Base-by-base conservation (phyloP, 169 alveolate genomes). In the Toxoplasma gondii region DNA sequence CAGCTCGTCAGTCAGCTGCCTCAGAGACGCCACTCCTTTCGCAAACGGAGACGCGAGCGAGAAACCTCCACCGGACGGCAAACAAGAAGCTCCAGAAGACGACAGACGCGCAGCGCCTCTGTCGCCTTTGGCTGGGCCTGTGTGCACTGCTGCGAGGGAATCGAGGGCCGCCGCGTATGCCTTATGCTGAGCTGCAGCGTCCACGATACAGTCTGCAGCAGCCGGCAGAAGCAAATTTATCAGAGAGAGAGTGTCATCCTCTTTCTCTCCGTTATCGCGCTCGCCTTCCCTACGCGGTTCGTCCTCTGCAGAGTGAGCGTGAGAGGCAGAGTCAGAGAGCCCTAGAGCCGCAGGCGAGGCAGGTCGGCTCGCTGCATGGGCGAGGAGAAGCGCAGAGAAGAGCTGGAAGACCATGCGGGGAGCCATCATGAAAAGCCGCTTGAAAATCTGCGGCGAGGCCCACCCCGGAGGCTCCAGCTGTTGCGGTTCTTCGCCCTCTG, bases 181-280 rank as follows among this genome's bases (percentile, higher is more conserved):
- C 45, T 31, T 41, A 78, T 78, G 44, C 39, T 12, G 45, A 19
- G 39, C 1, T 4, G 45, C 86, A 0, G 41, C n/a, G 9, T 82
- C 90, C 41, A 82, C 67, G 69, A 82, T 5, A 24, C 67, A 43
- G 41, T 82, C 90, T 0, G 90, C 90, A 31, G 41, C 67, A 0
- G 90, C 90, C 36, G 90, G 69, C 38, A 82, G 90, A 19, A 82
- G 90, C 53, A 82, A 44, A n/a, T 44, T 12, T 16, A 74, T 5
- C 44, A 74, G 44, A 17, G 84, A 22, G 74, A 16, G 74, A 27
- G 74, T 7, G n/a, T 12, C 9, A 19, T 53, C 67, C 19, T 19
- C 19, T 53, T 53, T 53, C 19, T 53, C 67, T 9, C 27, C 19
- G 9, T 53, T 53, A 19, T 1, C n/a, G 74, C 24, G 29, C 29